These are phyloP conservation scores for Candida sp. DNA, from an alignment of 1,139 yeast genomes.

Conservation along the genomic window DNA sequence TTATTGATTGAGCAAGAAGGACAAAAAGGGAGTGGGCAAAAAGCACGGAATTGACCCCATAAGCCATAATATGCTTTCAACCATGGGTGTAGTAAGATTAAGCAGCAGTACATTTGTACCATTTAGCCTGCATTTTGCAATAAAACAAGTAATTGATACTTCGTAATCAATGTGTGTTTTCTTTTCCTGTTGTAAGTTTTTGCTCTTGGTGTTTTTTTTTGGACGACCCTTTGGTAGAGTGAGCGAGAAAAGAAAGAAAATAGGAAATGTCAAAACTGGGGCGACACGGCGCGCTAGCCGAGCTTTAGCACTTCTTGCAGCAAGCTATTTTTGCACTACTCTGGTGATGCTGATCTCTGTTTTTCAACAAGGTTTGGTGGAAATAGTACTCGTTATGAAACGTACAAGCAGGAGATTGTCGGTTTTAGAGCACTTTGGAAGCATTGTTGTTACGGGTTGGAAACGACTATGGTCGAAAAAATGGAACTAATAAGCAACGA, in stretches of 20 bases:
- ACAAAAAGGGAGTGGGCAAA: too few species aligned
- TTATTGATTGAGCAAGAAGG: too few species aligned
- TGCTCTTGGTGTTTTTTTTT: too few species aligned
- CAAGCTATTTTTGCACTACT: too few species aligned
- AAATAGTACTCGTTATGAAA: not conserved
- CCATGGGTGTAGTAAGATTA: not conserved
- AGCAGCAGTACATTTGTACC: too few species aligned
- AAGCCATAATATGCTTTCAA: not conserved
- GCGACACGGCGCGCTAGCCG: not conserved
- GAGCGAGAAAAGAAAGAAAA: not conserved
- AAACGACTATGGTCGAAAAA: too few species aligned
- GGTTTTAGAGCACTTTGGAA: too few species aligned
- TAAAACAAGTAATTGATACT: not conserved
- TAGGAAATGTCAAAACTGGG: not conserved
- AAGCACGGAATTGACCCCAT: not conserved
- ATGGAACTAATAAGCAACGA: too few species aligned
- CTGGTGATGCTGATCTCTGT: not conserved
- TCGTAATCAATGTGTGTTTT: not conserved
- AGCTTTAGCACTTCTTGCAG: not conserved
- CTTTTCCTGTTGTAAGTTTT: too few species aligned
- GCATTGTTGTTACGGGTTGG: too few species aligned
- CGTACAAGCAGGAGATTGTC: not conserved
- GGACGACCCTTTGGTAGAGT: not conserved
- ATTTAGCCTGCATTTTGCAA: not conserved
- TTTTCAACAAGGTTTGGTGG: too few species aligned